Evolutionary conservation across 2,329 filamentous ascomycete species (phyloP), one percentile per base, ranked within the genome.

Genomic region (Penicillium sp.): DNA sequence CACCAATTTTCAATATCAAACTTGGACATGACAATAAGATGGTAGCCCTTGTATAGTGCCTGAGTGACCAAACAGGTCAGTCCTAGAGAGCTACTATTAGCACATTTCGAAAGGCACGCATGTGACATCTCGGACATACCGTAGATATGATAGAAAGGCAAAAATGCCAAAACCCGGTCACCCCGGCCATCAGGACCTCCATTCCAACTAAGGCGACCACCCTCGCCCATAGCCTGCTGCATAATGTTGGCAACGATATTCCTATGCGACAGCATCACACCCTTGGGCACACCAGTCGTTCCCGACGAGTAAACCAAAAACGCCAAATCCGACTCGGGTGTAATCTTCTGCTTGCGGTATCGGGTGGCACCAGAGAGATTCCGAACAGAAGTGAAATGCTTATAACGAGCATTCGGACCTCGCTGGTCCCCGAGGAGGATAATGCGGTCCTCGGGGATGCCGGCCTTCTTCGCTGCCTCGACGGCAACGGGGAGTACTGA

Each of bases 131-230:
- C 16, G 20, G 37, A 24, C 79, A 56, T 69, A 86, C 78, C 88
- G 62, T 95, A 95, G 52, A 95, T 90, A 64, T 95, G 89, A 70
- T 89, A 95, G 67, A 95, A 93, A 0, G 90, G 90, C 9, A 95
- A 69, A 48, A 95, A 85, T 1, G 86, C 87, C 6, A 96, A 68
- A 24, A 93, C 73, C 49, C 78, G 81, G 63, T 95, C 90, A 0
- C 82, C 78, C 46, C 81, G 74, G 7, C 81, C 81, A 60, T 79
- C 78, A 2, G 73, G 63, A 0, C 79, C 77, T 4, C 82, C 81
- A 31, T 78, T 72, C 65, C 80, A 79, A 16, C 69, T 73, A 44
- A 87, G 65, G 35, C 81, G 74, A 0, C 70, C 72, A 1, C 69
- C 73, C 47, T 89, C 84, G 4, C 76, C 70, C 22, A 69, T 61